Conservation (phyloP, 371 early-diverging fungal genomes). For the Syncephalastrum contaminatum region DNA sequence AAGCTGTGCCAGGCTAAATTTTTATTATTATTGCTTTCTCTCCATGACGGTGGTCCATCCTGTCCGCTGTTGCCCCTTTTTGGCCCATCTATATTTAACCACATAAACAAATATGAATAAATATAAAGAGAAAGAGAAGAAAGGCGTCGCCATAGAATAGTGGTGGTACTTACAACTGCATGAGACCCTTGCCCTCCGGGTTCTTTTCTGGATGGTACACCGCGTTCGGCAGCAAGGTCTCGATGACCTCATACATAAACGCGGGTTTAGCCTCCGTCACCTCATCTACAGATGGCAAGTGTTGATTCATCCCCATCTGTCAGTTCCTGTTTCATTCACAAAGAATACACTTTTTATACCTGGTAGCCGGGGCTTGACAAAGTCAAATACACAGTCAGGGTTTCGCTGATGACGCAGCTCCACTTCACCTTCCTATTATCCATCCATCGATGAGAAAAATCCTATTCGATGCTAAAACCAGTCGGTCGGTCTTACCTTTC, state of each 20-base stretch:
- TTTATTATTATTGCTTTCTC: constrained; percentile 4
- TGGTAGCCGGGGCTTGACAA: constrained; percentile 66
- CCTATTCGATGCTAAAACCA: not conserved
- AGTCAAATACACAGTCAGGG: constrained; percentile 93
- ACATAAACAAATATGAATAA: not conserved
- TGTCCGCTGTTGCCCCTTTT: constrained; percentile 35
- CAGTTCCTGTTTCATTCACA: not conserved
- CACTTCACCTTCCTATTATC: constrained; percentile 68
- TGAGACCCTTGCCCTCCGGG: constrained; percentile 61
- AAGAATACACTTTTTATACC: too few species aligned
- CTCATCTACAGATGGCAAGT: constrained; percentile 33
- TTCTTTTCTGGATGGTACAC: constrained; percentile 63
- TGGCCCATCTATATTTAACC: constrained; percentile 44
- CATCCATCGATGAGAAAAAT: not conserved
- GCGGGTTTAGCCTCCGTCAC: constrained; percentile 77
- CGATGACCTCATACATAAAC: constrained; percentile 83
- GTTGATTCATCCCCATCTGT: not conserved
- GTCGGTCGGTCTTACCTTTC: constrained; percentile 51
- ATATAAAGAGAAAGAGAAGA: not conserved
- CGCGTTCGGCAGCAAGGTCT: constrained; percentile 84
- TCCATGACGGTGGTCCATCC: constrained; percentile 49
- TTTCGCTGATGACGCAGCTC: constrained; percentile 91
- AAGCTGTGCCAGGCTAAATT: not conserved
- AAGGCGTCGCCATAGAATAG: not conserved
- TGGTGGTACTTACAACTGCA: constrained; percentile 67